phyloP scores from a whole-genome alignment of 306 rosid genomes.

The Cucumis hystrix region DNA sequence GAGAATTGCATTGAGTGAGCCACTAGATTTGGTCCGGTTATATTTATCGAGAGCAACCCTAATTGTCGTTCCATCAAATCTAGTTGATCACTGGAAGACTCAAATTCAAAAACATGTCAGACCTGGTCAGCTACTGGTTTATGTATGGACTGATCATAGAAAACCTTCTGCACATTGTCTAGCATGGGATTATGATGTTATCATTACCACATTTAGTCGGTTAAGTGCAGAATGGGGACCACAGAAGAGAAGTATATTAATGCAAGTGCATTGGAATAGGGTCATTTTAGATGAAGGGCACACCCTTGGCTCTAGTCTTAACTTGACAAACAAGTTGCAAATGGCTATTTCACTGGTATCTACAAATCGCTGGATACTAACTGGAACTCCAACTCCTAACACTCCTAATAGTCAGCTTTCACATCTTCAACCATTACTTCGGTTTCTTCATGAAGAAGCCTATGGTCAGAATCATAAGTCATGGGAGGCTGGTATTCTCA shows the following conservation, averaged over 20 bases:
- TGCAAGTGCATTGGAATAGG: slow-evolving; percentile 93
- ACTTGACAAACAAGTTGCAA: slow-evolving; percentile 86
- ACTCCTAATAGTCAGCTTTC: slow-evolving; percentile 88
- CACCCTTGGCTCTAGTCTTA: slow-evolving; percentile 91
- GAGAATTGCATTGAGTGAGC: slow-evolving; percentile 54
- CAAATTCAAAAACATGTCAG: slow-evolving; percentile 86
- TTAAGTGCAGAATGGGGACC: slow-evolving; percentile 91
- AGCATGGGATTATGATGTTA: slow-evolving; percentile 95
- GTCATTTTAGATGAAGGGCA: slow-evolving; percentile 94
- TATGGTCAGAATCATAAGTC: slow-evolving; percentile 80
- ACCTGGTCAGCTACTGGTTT: slow-evolving; percentile 59
- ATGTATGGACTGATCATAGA: slow-evolving; percentile 55
- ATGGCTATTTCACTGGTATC: slow-evolving; percentile 90
- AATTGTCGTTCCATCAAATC: slow-evolving; percentile 83
- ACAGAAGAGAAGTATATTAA: slow-evolving; percentile 52
- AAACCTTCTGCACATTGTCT: slow-evolving; percentile 76
- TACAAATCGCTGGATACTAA: slow-evolving; percentile 89
- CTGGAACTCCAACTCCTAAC: slow-evolving; percentile 98
- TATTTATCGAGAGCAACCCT: slow-evolving; percentile 91
- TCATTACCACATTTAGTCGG: slow-evolving; percentile 85
- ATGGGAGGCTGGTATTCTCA: slow-evolving; percentile 91
- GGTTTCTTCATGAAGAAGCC: slow-evolving; percentile 90
- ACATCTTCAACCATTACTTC: slow-evolving; percentile 87
- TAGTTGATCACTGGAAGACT: slow-evolving; percentile 83
- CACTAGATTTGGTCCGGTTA: slow-evolving; percentile 63